Evolutionary conservation across 139 green algal genomes (phyloP), one percentile per base, ranked within the genome.

Genomic region (Microglena sp.): DNA sequence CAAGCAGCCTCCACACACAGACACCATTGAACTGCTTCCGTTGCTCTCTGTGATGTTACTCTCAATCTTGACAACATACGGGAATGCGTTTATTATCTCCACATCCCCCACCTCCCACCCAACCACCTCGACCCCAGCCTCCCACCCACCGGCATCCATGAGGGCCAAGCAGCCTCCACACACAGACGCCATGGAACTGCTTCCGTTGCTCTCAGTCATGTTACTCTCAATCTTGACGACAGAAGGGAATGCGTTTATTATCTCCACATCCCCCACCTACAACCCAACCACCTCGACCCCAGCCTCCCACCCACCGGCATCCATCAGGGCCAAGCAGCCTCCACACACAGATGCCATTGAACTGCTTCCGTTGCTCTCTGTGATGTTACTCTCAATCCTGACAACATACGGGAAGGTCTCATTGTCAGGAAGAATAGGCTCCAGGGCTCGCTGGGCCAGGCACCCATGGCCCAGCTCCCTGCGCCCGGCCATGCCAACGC

Each of bases 121-220:
- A n/a, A n/a, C n/a, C n/a, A n/a, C n/a, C n/a, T n/a, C n/a, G n/a
- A n/a, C n/a, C n/a, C n/a, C n/a, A n/a, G n/a, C n/a, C n/a, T n/a
- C n/a, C n/a, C 29, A 24, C 70, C 2, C 44, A 91, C 87, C 87
- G 66, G 89, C 92, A 61, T 98, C 93, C 60, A 90, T 32, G 73
- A 99, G 84, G 31, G 94, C 82, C 5, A 99, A 77, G 76, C 82
- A 96, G 33, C 88, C 94, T 18, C 89, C 93, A 61, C 94, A 99
- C 22, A 99, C 94, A 1, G 86, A 92, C 3, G 94, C 94, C 94
- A 99, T 99, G 61, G 78, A 90, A 68, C 73, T 89, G 40, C 81
- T 93, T n/a, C 94, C 94, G 73, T 99, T 98, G 80, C 69, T 88
- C 77, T 98, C 94, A 1, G 94, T 99, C 68, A 98, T 94, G 54